Evolutionary conservation across 306 rosid genomes (phyloP).

Genomic region (Coriaria nepalensis): DNA sequence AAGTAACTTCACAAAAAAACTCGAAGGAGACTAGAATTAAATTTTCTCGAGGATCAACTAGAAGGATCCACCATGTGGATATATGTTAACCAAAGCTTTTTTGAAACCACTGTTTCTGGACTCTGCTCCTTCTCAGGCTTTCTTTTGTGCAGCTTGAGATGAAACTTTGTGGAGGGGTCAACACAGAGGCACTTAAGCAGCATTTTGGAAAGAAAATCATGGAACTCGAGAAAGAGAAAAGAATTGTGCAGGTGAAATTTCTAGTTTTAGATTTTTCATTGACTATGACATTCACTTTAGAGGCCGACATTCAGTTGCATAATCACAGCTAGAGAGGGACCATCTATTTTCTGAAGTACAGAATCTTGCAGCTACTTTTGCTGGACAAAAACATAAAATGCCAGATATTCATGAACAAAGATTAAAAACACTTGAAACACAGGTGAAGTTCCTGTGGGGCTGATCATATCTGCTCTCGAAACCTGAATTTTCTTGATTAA

Average conservation of each 20-base stretch:
- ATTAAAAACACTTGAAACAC: slow-evolving; percentile 83
- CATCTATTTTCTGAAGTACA: slow-evolving; percentile 88
- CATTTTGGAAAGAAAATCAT: slow-evolving; percentile 90
- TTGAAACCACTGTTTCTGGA: too few relatives aligned
- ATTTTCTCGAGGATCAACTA: too few relatives aligned
- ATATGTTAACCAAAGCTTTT: too few relatives aligned
- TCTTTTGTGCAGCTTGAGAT: slow-evolving; percentile 64
- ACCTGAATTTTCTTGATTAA: background rate
- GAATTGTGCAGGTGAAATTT: slow-evolving; percentile 28
- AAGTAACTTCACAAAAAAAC: too few relatives aligned
- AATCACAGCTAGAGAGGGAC: slow-evolving; percentile 70
- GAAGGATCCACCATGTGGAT: too few relatives aligned
- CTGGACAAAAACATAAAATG: slow-evolving; percentile 85
- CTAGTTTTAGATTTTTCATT: too few relatives aligned
- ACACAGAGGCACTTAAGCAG: slow-evolving; percentile 75
- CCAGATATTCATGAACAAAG: slow-evolving; percentile 89
- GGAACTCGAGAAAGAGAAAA: slow-evolving; percentile 95
- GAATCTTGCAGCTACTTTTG: slow-evolving; percentile 83
- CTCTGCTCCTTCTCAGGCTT: too few relatives aligned
- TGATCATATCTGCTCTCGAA: background rate
- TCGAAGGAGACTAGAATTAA: too few relatives aligned
- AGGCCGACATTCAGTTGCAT: too few relatives aligned
- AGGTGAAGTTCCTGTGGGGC: slow-evolving; percentile 28
- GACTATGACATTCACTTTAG: too few relatives aligned
- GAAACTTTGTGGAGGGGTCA: slow-evolving; percentile 78